These are phyloP conservation scores for Macrophomina pseudophaseolina DNA, from an alignment of 2,329 filamentous ascomycete species.

Conservation along the genomic window DNA sequence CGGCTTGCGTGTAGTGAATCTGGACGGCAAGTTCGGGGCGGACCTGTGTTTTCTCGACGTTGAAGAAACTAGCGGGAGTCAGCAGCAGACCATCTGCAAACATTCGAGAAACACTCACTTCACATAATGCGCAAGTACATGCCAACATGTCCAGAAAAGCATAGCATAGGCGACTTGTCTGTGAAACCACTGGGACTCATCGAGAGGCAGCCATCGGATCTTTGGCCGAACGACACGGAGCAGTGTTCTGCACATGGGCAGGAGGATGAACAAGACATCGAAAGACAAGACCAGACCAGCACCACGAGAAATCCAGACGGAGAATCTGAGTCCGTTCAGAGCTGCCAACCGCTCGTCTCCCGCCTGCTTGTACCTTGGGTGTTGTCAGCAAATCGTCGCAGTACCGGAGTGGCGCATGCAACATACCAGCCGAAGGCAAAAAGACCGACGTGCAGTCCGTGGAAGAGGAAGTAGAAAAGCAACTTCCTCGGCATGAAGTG, in stretches of 20 bases:
- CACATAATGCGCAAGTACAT: constrained; percentile 86
- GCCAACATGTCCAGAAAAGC: constrained; percentile 79
- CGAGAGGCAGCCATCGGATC: constrained; percentile 85
- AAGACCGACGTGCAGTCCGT: constrained; percentile 76
- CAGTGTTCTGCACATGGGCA: constrained; percentile 93
- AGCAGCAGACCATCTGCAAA: background rate
- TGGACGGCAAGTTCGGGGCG: constrained; percentile 80
- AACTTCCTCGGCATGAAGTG: constrained; percentile 71
- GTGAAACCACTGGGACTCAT: constrained; percentile 97
- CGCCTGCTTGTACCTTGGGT: constrained; percentile 77
- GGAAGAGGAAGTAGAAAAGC: constrained; percentile 80
- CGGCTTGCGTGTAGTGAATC: constrained; percentile 88
- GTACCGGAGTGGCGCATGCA: background rate
- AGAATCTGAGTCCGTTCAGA: constrained; percentile 82
- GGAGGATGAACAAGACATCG: constrained; percentile 83
- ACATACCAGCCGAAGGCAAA: constrained; percentile 85
- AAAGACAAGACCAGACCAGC: constrained; percentile 84
- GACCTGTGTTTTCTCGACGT: constrained; percentile 84
- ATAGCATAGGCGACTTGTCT: constrained; percentile 90
- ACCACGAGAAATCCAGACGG: constrained; percentile 95
- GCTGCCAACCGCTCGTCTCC: constrained; percentile 70
- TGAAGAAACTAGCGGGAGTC: constrained; percentile 77
- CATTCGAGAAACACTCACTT: constrained; percentile 65
- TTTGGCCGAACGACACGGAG: constrained; percentile 85
- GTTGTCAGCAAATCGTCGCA: constrained; percentile 29